phyloP scores from a whole-genome alignment of 768 basidiomycete species.

The Jaapia argillacea region DNA sequence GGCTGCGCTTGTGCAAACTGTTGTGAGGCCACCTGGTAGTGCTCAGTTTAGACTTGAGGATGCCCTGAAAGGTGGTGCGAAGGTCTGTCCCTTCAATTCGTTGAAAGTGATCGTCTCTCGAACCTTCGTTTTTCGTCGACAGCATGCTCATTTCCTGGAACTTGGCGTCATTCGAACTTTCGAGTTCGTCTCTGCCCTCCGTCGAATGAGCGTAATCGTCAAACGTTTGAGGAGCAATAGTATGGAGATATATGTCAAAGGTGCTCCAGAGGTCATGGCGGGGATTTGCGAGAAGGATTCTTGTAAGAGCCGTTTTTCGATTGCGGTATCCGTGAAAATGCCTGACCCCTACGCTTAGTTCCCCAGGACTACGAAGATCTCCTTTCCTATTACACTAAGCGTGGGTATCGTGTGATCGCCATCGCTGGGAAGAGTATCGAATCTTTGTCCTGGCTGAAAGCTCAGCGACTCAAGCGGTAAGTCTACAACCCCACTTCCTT shows the following conservation, averaged over 20 bases:
- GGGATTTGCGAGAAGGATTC: conserved; percentile 90
- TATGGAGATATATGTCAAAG: conserved; percentile 98
- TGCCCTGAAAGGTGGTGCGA: conserved; percentile 75
- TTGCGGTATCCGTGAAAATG: background rate
- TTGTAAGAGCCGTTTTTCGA: conserved; percentile 34
- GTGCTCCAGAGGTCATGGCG: conserved; percentile 96
- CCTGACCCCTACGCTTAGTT: conserved; percentile 43
- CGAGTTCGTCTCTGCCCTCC: conserved; percentile 88
- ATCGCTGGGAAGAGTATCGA: conserved; percentile 95
- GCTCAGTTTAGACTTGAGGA: conserved; percentile 87
- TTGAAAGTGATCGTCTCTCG: background rate
- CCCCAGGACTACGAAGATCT: conserved; percentile 95
- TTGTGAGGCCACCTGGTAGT: conserved; percentile 93
- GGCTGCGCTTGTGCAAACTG: conserved; percentile 87
- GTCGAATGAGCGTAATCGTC: conserved; percentile 97
- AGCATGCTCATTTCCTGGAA: conserved; percentile 97
- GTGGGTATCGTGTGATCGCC: conserved; percentile 96
- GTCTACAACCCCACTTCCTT: conserved; percentile 10
- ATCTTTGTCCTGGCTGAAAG: conserved; percentile 91
- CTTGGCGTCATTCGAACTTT: conserved; percentile 93
- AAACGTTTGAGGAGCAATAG: conserved; percentile 87
- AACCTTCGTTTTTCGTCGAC: background rate
- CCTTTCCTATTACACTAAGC: conserved; percentile 91
- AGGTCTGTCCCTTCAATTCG: conserved; percentile 34
- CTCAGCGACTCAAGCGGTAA: conserved; percentile 91